These are phyloP conservation scores for Neurospora sublineolata DNA, from an alignment of 495 filamentous ascomycete genomes.

Conservation along the genomic window DNA sequence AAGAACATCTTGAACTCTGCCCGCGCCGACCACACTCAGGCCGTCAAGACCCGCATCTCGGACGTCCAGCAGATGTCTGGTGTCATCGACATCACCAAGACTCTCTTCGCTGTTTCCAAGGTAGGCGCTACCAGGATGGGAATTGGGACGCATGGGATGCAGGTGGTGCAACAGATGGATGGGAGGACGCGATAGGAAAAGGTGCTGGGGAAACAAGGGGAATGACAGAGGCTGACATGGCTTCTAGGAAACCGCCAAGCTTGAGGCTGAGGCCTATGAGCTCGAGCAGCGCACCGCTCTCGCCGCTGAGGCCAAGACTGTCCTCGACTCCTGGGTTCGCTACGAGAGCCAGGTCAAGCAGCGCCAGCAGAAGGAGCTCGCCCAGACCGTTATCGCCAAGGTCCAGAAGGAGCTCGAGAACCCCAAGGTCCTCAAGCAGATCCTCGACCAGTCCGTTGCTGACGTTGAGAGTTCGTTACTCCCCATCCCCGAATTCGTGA, in stretches of 20 bases:
- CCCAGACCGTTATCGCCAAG: conserved; percentile 84
- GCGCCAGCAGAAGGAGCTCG: conserved; percentile 91
- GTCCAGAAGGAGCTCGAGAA: conserved; percentile 97
- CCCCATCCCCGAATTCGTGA: background rate
- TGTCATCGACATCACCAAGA: conserved; percentile 93
- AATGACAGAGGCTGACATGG: conserved; percentile 5
- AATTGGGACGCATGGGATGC: background rate
- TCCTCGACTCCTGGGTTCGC: conserved; percentile 95
- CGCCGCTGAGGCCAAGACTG: conserved; percentile 81
- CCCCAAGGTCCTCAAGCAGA: conserved; percentile 87
- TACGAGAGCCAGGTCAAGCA: conserved; percentile 98
- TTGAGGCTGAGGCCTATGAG: conserved; percentile 92
- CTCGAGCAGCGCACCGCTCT: conserved; percentile 89
- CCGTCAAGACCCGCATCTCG: conserved; percentile 85
- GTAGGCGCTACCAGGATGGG: conserved; percentile 32
- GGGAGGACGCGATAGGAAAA: background rate
- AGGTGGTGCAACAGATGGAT: background rate
- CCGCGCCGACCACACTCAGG: conserved; percentile 83
- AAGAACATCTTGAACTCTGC: conserved; percentile 87
- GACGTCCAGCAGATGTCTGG: conserved; percentile 84
- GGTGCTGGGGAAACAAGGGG: background rate
- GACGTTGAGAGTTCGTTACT: conserved; percentile 86
- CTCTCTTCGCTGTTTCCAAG: conserved; percentile 96
- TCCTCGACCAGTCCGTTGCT: conserved; percentile 84
- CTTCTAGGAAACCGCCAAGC: conserved; percentile 80